phyloP scores from a whole-genome alignment of 1,284 basidiomycete genomes.

The Fomitopsis palustris region DNA sequence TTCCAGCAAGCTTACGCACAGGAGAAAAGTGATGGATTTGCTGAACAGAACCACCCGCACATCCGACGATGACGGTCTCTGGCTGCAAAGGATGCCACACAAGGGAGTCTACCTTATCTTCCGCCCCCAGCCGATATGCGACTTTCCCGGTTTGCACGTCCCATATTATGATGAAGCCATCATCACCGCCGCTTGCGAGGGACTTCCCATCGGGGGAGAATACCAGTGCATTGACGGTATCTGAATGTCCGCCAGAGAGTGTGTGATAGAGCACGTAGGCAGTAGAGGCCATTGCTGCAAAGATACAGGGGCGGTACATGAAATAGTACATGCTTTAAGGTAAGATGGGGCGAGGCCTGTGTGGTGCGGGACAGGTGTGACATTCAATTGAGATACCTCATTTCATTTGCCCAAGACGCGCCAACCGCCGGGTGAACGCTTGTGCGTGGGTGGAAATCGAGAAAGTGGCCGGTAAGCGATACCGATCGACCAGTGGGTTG shows the following conservation, averaged over 20 bases:
- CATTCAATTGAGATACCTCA: no score
- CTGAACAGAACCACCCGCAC: not conserved
- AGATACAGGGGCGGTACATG: no score
- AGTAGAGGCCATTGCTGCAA: not conserved
- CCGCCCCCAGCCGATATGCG: not conserved
- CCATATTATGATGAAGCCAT: not conserved
- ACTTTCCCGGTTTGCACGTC: not conserved
- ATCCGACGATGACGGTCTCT: not conserved
- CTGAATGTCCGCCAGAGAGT: not conserved
- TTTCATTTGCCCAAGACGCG: no score
- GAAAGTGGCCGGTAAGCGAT: no score
- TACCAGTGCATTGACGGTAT: not conserved
- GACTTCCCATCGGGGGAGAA: slow-evolving; percentile 1
- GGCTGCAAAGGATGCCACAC: not conserved
- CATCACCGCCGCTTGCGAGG: not conserved
- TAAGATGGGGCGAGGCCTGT: no score
- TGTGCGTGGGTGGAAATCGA: no score
- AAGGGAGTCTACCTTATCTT: not conserved
- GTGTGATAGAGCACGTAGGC: not conserved
- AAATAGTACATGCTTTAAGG: no score
- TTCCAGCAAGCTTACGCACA: not conserved
- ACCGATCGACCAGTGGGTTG: no score
- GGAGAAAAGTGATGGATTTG: not conserved
- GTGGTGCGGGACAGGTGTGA: no score
- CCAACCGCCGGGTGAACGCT: no score